Evolutionary conservation across 768 basidiomycete genomes (phyloP).

Genomic region (Rhizopogon rudus): DNA sequence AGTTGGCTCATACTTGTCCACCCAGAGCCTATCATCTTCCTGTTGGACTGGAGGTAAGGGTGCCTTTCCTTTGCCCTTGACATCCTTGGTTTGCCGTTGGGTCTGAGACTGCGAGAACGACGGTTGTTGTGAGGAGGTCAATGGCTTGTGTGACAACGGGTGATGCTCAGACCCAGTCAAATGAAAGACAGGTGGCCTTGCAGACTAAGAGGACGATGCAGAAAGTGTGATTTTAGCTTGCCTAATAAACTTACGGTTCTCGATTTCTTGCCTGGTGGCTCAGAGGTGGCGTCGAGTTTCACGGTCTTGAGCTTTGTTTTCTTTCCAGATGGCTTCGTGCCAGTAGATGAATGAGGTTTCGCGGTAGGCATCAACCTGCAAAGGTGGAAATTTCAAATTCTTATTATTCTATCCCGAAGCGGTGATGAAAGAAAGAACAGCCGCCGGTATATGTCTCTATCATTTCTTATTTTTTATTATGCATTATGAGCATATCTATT

Average conservation of each 20-base stretch:
- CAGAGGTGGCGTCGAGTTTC: constrained; percentile 12
- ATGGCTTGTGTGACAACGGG: constrained; percentile 4
- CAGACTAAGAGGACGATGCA: constrained; percentile 3
- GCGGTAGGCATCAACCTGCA: not conserved
- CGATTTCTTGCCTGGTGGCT: constrained; percentile 18
- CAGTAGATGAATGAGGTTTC: not conserved
- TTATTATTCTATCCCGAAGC: too few species aligned
- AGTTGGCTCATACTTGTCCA: constrained; percentile 58
- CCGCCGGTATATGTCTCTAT: too few species aligned
- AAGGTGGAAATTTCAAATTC: too few species aligned
- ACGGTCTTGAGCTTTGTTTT: constrained; percentile 19
- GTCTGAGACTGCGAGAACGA: not conserved
- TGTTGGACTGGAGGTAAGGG: not conserved
- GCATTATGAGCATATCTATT: too few species aligned
- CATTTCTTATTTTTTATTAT: too few species aligned
- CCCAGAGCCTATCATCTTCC: constrained; percentile 46
- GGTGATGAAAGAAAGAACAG: too few species aligned
- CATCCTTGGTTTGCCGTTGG: constrained; percentile 2
- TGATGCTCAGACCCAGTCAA: constrained; percentile 9
- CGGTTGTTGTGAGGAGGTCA: not conserved
- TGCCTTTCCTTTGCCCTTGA: constrained; percentile 22
- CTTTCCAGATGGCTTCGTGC: not conserved
- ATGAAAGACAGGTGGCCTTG: constrained; percentile 18
- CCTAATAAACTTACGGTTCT: constrained; percentile 5
- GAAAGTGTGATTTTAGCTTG: not conserved